A percentile compares a stretch with the other conserved stretches of the same genome.
phyloP scores from a whole-genome alignment of 2,329 filamentous ascomycete genomes.

The Pestalotiopsis sp. region DNA sequence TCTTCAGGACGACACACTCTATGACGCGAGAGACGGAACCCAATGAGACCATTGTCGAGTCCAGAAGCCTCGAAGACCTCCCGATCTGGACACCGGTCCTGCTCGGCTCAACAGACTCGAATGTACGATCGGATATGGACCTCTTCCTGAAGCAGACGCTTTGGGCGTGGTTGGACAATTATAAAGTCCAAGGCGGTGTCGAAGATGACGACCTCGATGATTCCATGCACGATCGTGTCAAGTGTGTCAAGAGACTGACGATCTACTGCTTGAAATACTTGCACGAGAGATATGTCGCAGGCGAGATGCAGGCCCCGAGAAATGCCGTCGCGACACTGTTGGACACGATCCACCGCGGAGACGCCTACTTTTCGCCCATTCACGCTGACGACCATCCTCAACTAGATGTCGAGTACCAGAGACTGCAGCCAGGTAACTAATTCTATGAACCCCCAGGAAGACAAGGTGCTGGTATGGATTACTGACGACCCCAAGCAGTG shows the following conservation, averaged over 20 bases:
- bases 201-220: slow-evolving; percentile 31
- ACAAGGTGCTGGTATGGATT: slow-evolving; percentile 25
- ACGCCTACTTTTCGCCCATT: slow-evolving; percentile 38
- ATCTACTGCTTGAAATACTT: slow-evolving; percentile 48
- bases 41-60: too few relatives aligned
- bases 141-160: slow-evolving; percentile 45
- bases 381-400: slow-evolving; percentile 31
- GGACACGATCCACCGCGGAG: slow-evolving; percentile 43
- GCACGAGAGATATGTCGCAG: slow-evolving; percentile 46
- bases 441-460: background rate
- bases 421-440: slow-evolving; percentile 39
- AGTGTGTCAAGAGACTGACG: slow-evolving; percentile 42
- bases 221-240: slow-evolving; percentile 30
- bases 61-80: slow-evolving; percentile 33
- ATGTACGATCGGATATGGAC: slow-evolving; percentile 43
- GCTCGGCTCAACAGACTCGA: slow-evolving; percentile 46
- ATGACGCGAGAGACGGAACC: too few relatives aligned
- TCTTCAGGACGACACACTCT: slow-evolving; percentile 36
- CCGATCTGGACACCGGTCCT: slow-evolving; percentile 54
- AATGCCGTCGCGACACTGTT: slow-evolving; percentile 45
- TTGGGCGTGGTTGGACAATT: slow-evolving; percentile 36
- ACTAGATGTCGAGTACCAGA: slow-evolving; percentile 33
- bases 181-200: slow-evolving; percentile 25
- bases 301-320: slow-evolving; percentile 41
- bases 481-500: slow-evolving; percentile 28